phyloP scores from a whole-genome alignment of 805 yeast species.

The Schizosaccharomyces cryophilus region DNA sequence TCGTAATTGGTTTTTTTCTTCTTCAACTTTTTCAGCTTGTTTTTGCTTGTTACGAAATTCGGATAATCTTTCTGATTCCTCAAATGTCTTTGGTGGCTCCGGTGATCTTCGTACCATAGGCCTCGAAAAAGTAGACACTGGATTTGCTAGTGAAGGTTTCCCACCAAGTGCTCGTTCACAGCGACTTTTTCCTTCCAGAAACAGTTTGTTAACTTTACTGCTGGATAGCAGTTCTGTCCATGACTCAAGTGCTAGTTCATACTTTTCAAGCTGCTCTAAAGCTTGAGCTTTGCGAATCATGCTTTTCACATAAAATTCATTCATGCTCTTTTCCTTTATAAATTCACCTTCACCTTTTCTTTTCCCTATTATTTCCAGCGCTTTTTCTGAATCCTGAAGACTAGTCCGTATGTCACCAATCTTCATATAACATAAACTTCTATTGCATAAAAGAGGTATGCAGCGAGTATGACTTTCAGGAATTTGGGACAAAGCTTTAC shows the following conservation, averaged over 20 bases:
- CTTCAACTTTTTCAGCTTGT: slow-evolving; percentile 25
- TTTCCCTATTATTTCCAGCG: slow-evolving; percentile 19
- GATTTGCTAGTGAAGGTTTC: slow-evolving; percentile 10
- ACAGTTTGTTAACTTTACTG: slow-evolving; percentile 38
- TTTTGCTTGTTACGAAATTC: slow-evolving; percentile 26
- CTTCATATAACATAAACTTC: slow-evolving; percentile 41
- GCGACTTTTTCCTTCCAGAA: slow-evolving; percentile 63
- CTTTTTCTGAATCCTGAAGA: slow-evolving; percentile 23
- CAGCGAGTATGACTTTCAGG: slow-evolving; percentile 42
- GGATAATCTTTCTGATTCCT: slow-evolving; percentile 22
- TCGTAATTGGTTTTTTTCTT: slow-evolving; percentile 33
- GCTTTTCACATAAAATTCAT: slow-evolving; percentile 52
- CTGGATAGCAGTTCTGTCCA: slow-evolving; percentile 41
- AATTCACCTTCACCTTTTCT: slow-evolving; percentile 19
- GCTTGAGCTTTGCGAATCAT: slow-evolving; percentile 57
- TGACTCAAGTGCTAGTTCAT: slow-evolving; percentile 31
- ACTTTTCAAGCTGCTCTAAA: slow-evolving; percentile 54
- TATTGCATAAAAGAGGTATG: slow-evolving; percentile 48
- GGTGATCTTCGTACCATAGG: slow-evolving; percentile 2
- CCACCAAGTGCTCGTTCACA: slow-evolving; percentile 46
- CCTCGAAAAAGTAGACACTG: slow-evolving; percentile 10
- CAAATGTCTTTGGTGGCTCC: slow-evolving; percentile 7
- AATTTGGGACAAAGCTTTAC: slow-evolving; percentile 28
- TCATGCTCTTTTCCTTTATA: slow-evolving; percentile 30
- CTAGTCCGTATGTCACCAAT: slow-evolving; percentile 44